A percentile compares a stretch with the other conserved stretches of the same genome.
Evolutionary conservation across 108 stramenopile genomes (phyloP).

Genomic region (Poteriospumella lacustris): DNA sequence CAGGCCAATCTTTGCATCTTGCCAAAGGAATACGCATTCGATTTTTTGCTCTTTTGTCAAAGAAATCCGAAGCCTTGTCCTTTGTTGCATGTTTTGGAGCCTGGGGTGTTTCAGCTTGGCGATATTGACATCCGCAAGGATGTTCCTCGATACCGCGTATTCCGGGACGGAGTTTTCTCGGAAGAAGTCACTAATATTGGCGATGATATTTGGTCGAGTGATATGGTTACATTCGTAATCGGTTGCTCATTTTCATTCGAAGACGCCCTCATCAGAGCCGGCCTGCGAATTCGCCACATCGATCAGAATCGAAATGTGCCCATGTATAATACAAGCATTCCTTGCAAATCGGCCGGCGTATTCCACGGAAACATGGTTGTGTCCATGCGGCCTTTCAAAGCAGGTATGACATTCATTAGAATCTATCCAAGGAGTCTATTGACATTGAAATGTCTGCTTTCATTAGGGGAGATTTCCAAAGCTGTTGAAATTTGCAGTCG

Average conservation of each 20-base stretch:
- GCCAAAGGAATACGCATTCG: conserved; percentile 62
- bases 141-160: conserved; percentile 49
- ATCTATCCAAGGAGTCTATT: too few relatives aligned
- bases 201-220: conserved; percentile 63
- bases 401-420: too few relatives aligned
- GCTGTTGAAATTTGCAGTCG: conserved; percentile 13
- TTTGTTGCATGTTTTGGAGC: conserved; percentile 70
- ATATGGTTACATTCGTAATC: conserved; percentile 72
- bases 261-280: conserved; percentile 62
- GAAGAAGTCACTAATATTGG: conserved; percentile 61
- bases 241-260: conserved; percentile 78
- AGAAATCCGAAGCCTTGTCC: conserved; percentile 76
- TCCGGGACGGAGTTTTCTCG: conserved; percentile 60
- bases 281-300: conserved; percentile 65
- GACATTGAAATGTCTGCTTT: too few relatives aligned
- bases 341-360: conserved; percentile 59
- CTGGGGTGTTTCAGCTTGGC: conserved; percentile 36
- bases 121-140: conserved; percentile 43
- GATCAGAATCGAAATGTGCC: conserved; percentile 72
- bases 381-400: conserved; percentile 74
- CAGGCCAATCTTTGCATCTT: conserved; percentile 80
- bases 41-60: conserved; percentile 80
- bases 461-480: not conserved
- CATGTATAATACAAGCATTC: conserved; percentile 73
- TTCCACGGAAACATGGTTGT: conserved; percentile 73